phyloP scores from a whole-genome alignment of 352 stramenopile species.

The Globisporangium cederbergense region DNA sequence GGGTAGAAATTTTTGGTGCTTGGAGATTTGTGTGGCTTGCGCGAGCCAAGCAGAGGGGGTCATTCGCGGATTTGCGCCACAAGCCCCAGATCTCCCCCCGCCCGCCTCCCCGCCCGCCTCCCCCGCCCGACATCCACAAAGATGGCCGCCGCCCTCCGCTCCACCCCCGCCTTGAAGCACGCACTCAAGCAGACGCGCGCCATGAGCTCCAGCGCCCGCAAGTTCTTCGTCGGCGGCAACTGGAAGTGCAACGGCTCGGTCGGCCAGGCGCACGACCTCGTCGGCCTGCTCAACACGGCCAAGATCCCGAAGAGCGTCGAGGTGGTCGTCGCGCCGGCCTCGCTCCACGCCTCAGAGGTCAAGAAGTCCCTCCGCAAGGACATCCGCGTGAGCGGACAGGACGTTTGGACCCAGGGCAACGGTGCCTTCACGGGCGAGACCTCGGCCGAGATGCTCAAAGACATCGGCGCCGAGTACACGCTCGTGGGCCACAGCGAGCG shows the following conservation, averaged over 20 bases:
- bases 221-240: conserved; percentile 99
- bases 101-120: conserved; percentile 12
- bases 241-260: conserved; percentile 97
- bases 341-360: conserved; percentile 86
- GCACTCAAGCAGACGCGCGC: conserved; percentile 44
- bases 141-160: conserved; percentile 22
- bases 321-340: conserved; percentile 95
- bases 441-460: conserved; percentile 96
- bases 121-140: neutral
- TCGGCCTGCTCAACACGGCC: conserved; percentile 81
- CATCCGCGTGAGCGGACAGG: conserved; percentile 87
- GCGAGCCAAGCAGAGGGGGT: conserved; percentile 6
- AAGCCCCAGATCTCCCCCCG: conserved; percentile 27
- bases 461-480: conserved; percentile 93
- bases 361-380: conserved; percentile 59
- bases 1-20: conserved; percentile 1
- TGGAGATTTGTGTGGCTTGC: neutral
- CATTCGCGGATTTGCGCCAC: conserved; percentile 48
- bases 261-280: conserved; percentile 59
- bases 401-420: conserved; percentile 94
- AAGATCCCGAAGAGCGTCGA: conserved; percentile 85
- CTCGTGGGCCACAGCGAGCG: conserved; percentile 97
- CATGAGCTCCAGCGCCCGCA: conserved; percentile 76
- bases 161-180: conserved; percentile 24
- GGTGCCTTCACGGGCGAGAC: conserved; percentile 98